A percentile compares a stretch with the other conserved stretches of the same genome.
Evolutionary conservation across 371 early-diverging fungal genomes (phyloP).

Genomic region (Rhizopus delemar): DNA sequence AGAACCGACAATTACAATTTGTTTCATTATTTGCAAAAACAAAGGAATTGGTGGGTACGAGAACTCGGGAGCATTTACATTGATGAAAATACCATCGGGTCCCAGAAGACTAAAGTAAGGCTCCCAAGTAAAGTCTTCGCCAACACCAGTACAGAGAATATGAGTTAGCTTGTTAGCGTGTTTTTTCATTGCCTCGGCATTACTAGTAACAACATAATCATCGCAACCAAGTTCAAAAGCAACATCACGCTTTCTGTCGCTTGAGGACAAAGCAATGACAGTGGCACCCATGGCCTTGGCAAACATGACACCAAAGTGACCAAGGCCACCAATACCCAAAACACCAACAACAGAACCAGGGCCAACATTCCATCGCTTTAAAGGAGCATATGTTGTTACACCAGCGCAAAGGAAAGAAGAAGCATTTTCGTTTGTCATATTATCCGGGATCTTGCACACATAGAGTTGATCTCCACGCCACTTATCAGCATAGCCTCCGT

Average conservation of each 20-base stretch:
- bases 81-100: constrained; percentile 46
- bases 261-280: constrained; percentile 47
- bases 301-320: constrained; percentile 66
- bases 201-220: constrained; percentile 18
- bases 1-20: constrained; percentile 62
- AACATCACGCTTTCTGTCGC: constrained; percentile 33
- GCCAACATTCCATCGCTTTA: constrained; percentile 24
- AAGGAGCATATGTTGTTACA: constrained; percentile 53
- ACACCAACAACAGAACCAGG: constrained; percentile 59
- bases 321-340: constrained; percentile 61
- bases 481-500: constrained; percentile 63
- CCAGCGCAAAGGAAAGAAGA: constrained; percentile 57
- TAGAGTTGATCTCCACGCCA: constrained; percentile 30
- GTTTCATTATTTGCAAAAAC: constrained; percentile 23
- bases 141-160: constrained; percentile 46
- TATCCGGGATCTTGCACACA: constrained; percentile 62
- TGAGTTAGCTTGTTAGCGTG: constrained; percentile 39
- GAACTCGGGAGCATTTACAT: constrained; percentile 66
- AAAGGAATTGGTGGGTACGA: constrained; percentile 31
- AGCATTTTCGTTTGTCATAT: constrained; percentile 52
- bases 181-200: constrained; percentile 54
- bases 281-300: constrained; percentile 68
- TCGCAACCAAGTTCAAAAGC: constrained; percentile 37
- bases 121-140: constrained; percentile 32
- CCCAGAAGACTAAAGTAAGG: constrained; percentile 2